phyloP scores from a whole-genome alignment of 2,329 filamentous ascomycete species.

The Scleromitrula shiraiana region DNA sequence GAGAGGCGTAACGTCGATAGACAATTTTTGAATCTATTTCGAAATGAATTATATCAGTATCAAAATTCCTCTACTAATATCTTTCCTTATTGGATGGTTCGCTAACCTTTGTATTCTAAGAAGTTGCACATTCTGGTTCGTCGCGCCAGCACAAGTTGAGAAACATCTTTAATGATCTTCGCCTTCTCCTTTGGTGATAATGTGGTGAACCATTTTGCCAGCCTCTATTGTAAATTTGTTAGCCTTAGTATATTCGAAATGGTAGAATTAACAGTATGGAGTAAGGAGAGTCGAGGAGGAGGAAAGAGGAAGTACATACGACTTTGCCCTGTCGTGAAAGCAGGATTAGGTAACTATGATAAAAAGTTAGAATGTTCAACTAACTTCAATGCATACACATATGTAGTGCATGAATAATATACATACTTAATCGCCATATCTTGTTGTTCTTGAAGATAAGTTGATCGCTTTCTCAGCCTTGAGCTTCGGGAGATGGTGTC shows the following conservation, averaged over 20 bases:
- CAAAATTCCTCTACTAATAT: not conserved
- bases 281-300: constrained; percentile 4
- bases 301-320: constrained; percentile 49
- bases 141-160: constrained; percentile 90
- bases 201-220: constrained; percentile 99
- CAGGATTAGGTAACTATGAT: constrained; percentile 82
- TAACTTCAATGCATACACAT: too few relatives aligned
- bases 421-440: constrained; percentile 45
- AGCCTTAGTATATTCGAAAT: constrained; percentile 14
- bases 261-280: too few relatives aligned
- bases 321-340: constrained; percentile 99
- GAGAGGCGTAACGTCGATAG: constrained; percentile 94
- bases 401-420: too few relatives aligned
- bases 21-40: constrained; percentile 88
- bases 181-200: constrained; percentile 97
- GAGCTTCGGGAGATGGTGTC: too few relatives aligned
- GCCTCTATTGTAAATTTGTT: constrained; percentile 59
- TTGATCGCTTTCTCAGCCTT: constrained; percentile 2
- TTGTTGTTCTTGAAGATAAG: not conserved
- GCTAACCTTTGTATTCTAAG: constrained; percentile 90
- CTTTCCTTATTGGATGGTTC: constrained; percentile 7
- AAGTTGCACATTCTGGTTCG: constrained; percentile 99
- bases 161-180: constrained; percentile 99
- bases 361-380: not conserved
- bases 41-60: constrained; percentile 21